Percentiles rank a stretch among this genome's conserved stretches.
These are phyloP conservation scores for Hippophae rhamnoides DNA, from an alignment of 306 rosid genomes.

Conservation along the genomic window DNA sequence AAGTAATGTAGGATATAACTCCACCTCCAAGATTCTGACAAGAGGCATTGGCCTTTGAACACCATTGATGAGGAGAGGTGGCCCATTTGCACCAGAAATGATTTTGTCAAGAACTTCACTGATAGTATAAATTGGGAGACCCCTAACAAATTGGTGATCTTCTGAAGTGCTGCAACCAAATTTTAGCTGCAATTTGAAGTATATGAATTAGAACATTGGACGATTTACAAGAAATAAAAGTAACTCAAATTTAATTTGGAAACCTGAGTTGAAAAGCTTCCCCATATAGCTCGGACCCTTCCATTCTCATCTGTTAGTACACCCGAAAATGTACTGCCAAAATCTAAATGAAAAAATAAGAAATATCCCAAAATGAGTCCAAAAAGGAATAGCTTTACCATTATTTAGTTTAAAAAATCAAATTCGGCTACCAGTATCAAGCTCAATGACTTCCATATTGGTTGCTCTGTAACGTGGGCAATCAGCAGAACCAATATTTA, in stretches of 20 bases:
- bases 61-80: slow-evolving; percentile 75
- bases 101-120: slow-evolving; percentile 86
- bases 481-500: slow-evolving; percentile 87
- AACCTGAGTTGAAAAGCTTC: slow-evolving; percentile 99
- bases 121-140: slow-evolving; percentile 78
- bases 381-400: slow-evolving; percentile 8
- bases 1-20: slow-evolving; percentile 87
- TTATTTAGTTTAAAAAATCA: slow-evolving; percentile 1
- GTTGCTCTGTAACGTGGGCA: slow-evolving; percentile 90
- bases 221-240: neutral
- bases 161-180: slow-evolving; percentile 71
- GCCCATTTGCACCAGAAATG: slow-evolving; percentile 62
- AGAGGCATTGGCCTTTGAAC: slow-evolving; percentile 86
- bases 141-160: slow-evolving; percentile 96
- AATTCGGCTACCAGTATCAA: slow-evolving; percentile 70
- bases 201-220: slow-evolving; percentile 18
- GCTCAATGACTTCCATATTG: slow-evolving; percentile 97
- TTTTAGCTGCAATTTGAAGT: slow-evolving; percentile 53
- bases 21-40: slow-evolving; percentile 82
- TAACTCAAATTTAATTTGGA: slow-evolving; percentile 8
- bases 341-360: slow-evolving; percentile 42
- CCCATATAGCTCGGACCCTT: slow-evolving; percentile 95
- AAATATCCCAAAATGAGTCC: slow-evolving; percentile 13
- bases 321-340: slow-evolving; percentile 91
- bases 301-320: slow-evolving; percentile 87